A percentile compares a stretch with the other conserved stretches of the same genome.
Conservation (phyloP, 305 asterid genomes). For the Ruellia speciosa region DNA sequence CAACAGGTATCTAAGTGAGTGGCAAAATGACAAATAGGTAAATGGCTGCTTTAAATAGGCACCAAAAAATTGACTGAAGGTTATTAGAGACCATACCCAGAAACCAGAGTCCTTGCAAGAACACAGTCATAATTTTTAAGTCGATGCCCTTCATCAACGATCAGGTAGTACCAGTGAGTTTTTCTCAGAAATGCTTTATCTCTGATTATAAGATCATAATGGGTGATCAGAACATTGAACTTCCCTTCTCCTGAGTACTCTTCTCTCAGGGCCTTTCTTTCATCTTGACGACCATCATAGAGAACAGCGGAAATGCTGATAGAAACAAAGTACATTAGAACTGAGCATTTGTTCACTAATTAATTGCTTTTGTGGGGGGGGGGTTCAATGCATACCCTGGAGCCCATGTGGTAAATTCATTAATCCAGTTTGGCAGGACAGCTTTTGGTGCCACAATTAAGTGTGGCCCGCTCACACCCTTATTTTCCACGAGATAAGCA, state of each 20-base stretch:
- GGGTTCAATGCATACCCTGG: constrained; percentile 47
- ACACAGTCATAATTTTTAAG: constrained; percentile 89
- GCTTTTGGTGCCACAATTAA: constrained; percentile 99
- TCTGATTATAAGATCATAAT: constrained; percentile 92
- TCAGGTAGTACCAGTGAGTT: constrained; percentile 87
- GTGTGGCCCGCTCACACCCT: constrained; percentile 89
- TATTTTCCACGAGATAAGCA: constrained; percentile 91
- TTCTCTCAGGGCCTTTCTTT: constrained; percentile 89
- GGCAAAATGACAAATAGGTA: not conserved
- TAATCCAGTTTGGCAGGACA: constrained; percentile 94
- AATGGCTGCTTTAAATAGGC: not conserved
- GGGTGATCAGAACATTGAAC: constrained; percentile 88
- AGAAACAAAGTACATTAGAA: constrained; percentile 29
- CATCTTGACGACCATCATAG: constrained; percentile 91
- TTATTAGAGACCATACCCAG: constrained; percentile 54
- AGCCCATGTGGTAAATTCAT: constrained; percentile 90
- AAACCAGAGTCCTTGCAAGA: constrained; percentile 80
- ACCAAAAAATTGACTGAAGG: constrained; percentile 14
- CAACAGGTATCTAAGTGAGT: too few relatives aligned
- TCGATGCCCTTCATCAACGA: constrained; percentile 98
- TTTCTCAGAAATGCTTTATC: constrained; percentile 88
- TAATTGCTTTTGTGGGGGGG: not conserved
- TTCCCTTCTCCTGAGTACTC: constrained; percentile 86
- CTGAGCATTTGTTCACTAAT: constrained; percentile 22
- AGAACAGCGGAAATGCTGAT: constrained; percentile 75